Conservation (phyloP, 2,329 filamentous ascomycete species). For the Cephalotrichum gorgonifer region DNA sequence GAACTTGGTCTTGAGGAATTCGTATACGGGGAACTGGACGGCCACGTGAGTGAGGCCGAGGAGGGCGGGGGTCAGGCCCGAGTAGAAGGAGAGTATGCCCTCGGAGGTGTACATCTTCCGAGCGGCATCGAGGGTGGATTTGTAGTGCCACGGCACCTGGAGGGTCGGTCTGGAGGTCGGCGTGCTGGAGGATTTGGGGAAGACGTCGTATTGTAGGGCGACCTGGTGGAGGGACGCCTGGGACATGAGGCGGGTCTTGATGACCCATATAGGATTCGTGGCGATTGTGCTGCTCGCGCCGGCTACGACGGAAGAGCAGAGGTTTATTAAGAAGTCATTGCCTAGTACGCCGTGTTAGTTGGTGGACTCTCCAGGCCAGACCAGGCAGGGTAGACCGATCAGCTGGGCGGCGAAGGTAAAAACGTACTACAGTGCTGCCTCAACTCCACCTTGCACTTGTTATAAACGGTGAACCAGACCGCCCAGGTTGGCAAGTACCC, state of each 20-base stretch:
- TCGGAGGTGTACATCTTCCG: slow-evolving; percentile 93
- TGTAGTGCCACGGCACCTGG: slow-evolving; percentile 81
- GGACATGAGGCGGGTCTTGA: slow-evolving; percentile 97
- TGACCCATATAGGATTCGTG: slow-evolving; percentile 98
- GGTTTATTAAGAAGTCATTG: slow-evolving; percentile 49
- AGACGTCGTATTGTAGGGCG: slow-evolving; percentile 32
- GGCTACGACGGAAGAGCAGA: slow-evolving; percentile 83
- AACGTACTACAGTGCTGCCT: slow-evolving; percentile 52
- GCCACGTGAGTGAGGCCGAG: slow-evolving; percentile 90
- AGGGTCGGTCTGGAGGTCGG: slow-evolving; percentile 44
- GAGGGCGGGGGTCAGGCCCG: slow-evolving; percentile 82
- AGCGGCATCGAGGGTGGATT: slow-evolving; percentile 79
- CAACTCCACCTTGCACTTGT: slow-evolving; percentile 70
- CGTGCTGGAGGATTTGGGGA: slow-evolving; percentile 39
- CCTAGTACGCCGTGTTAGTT: slow-evolving; percentile 3
- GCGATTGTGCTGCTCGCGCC: slow-evolving; percentile 87
- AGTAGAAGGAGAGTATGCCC: slow-evolving; percentile 86
- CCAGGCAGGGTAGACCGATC: not conserved
- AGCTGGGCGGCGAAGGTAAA: not conserved
- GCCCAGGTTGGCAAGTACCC: slow-evolving; percentile 97
- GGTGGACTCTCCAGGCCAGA: not conserved
- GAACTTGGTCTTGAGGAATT: slow-evolving; percentile 82
- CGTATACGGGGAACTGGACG: slow-evolving; percentile 93
- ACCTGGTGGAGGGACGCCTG: slow-evolving; percentile 51
- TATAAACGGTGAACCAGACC: slow-evolving; percentile 95